A percentile compares a stretch with the other conserved stretches of the same genome.
phyloP scores from a whole-genome alignment of 1,284 basidiomycete species.

The Coniophora puteana region DNA sequence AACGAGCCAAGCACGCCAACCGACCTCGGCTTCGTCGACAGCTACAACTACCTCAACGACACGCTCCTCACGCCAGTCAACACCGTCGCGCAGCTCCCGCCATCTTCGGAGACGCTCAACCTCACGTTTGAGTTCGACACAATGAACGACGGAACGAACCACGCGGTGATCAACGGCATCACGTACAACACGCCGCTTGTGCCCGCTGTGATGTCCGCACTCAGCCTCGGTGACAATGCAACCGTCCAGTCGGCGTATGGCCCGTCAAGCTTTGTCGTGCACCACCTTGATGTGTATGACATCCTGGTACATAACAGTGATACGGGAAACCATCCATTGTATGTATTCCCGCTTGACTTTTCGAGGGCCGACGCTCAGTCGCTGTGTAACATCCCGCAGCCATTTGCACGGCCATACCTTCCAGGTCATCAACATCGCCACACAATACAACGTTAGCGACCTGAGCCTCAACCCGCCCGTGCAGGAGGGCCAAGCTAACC shows the following conservation, averaged over 20 bases:
- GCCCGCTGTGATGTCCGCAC: constrained; percentile 71
- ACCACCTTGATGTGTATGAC: constrained; percentile 77
- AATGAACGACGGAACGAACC: constrained; percentile 78
- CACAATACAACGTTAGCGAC: constrained; percentile 77
- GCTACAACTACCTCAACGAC: constrained; percentile 60
- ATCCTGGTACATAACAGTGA: constrained; percentile 82
- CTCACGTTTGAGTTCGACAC: constrained; percentile 64
- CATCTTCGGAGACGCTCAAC: constrained; percentile 49
- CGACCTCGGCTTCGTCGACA: constrained; percentile 46
- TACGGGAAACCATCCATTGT: constrained; percentile 79
- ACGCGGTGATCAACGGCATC: constrained; percentile 68
- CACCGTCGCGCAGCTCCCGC: constrained; percentile 37
- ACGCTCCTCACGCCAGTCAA: constrained; percentile 55
- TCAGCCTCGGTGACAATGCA: constrained; percentile 76
- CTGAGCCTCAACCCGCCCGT: constrained; percentile 78
- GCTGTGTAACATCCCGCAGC: constrained; percentile 34
- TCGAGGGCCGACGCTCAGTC: constrained; percentile 2
- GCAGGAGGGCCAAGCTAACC: constrained; percentile 75
- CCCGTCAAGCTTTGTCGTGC: constrained; percentile 68
- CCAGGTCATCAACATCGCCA: constrained; percentile 71
- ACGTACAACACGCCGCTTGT: constrained; percentile 69
- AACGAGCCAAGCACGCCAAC: constrained; percentile 43
- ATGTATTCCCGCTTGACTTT: constrained; percentile 22
- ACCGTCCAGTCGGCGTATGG: constrained; percentile 75
- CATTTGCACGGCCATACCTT: constrained; percentile 83